Evolutionary conservation across 2,329 filamentous ascomycete species (phyloP).

Genomic region (Fusarium concolor): DNA sequence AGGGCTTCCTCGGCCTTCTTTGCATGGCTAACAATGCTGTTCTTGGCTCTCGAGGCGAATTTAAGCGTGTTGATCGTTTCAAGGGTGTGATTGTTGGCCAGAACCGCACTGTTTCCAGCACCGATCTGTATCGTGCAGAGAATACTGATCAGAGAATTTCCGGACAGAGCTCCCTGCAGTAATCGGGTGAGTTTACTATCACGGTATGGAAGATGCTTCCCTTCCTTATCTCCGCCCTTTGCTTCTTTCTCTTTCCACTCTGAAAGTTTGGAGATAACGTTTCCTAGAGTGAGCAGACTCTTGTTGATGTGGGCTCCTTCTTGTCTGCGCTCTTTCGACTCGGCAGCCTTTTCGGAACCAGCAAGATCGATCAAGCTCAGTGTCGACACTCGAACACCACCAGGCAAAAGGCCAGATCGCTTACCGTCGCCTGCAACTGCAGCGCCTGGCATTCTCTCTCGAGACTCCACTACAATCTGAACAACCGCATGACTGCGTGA

Average conservation of each 20-base stretch:
- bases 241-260: conserved; percentile 86
- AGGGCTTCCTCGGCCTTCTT: conserved; percentile 94
- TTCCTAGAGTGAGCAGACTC: conserved; percentile 92
- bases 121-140: conserved; percentile 95
- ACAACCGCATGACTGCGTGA: conserved; percentile 98
- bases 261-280: conserved; percentile 92
- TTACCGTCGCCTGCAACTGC: conserved; percentile 60
- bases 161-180: conserved; percentile 90
- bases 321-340: conserved; percentile 91
- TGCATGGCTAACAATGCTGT: conserved; percentile 96
- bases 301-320: conserved; percentile 99
- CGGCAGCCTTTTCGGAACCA: conserved; percentile 94
- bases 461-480: conserved; percentile 97
- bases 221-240: conserved; percentile 80
- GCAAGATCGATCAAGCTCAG: conserved; percentile 96
- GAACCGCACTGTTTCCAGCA: conserved; percentile 76
- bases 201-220: conserved; percentile 93
- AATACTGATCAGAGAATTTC: conserved; percentile 95
- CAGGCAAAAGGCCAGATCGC: conserved; percentile 77
- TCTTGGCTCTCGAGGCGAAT: conserved; percentile 95
- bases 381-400: conserved; percentile 94
- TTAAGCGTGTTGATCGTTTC: conserved; percentile 97
- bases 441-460: conserved; percentile 79
- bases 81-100: conserved; percentile 78
- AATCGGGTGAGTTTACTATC: conserved; percentile 97